Base-by-base conservation (phyloP, 169 alveolate species). In the Plasmodium cynomolgi region DNA sequence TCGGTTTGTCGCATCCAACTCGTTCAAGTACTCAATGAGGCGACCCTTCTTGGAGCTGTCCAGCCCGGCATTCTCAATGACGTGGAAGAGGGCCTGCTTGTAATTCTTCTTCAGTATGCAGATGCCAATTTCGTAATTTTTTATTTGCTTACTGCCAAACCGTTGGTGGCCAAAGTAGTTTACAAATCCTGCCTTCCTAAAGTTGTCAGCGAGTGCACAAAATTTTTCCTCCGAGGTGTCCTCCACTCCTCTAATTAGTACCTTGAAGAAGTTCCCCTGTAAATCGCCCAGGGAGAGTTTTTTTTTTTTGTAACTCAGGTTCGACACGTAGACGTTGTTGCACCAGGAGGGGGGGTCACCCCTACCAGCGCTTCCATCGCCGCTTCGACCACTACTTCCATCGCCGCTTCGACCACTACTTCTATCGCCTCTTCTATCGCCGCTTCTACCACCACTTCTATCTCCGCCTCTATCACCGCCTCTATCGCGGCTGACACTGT, bases 151-250 rank as follows among this genome's bases (percentile, higher is more conserved):
- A 44, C 98, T 97, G 9, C 99, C 99, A 96, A 98, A 98, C 84
- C 99, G 93, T 92, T 98, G 99, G 96, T 97, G 92, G 8, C 99
- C 99, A 94, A 97, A 98, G 93, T 98, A 98, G 95, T 98, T 98
- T 34, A 98, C 93, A 92, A 98, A 98, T 6, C 99, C 99, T 50
- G 96, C 95, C 50, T 84, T 85, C 81, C 95, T 97, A 81, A 98
- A 58, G 54, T 91, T 95, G 72, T 97, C 96, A 26, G 98, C 91
- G n/a, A 96, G 93, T 56, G 90, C 80, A 23, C 95, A 86, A 33
- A 97, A 83, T 83, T 81, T 81, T 83, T 80, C 37, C 23, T 92
- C 71, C 47, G 44, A 92, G 84, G 80, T 47, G 56, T 86, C 91
- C 15, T 95, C 74, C 41, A 97, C 92, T 1, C 98, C 97, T 41